phyloP scores from a whole-genome alignment of 2,329 filamentous ascomycete species.

The Cadophora gregata region DNA sequence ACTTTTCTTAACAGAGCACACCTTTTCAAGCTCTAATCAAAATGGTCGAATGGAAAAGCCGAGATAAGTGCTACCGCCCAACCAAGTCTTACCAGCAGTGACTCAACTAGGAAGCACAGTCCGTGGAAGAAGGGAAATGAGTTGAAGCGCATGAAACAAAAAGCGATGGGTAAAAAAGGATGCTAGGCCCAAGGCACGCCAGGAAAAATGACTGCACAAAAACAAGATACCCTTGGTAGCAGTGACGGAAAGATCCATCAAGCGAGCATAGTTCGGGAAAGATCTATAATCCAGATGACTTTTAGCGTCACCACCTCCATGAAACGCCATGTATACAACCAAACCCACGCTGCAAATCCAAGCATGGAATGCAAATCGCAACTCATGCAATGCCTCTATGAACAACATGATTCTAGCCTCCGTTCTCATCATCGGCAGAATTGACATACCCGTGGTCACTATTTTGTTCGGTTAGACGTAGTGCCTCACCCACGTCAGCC shows the following conservation, averaged over 20 bases:
- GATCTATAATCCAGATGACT: conserved; percentile 3
- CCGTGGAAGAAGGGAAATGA: too few relatives aligned
- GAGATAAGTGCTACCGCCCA: not conserved
- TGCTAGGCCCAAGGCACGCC: not conserved
- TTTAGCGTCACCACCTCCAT: conserved; percentile 3
- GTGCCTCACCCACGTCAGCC: conserved; percentile 80
- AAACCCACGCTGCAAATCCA: conserved; percentile 21
- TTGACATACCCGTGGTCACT: conserved; percentile 33
- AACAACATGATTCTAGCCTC: conserved; percentile 24
- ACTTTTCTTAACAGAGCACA: not conserved
- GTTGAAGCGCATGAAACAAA: too few relatives aligned
- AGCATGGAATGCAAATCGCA: conserved; percentile 1
- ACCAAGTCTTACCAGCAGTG: too few relatives aligned
- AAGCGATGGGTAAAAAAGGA: too few relatives aligned
- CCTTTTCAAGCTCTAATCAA: not conserved
- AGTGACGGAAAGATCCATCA: not conserved
- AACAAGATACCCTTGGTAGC: not conserved
- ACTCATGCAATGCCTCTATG: not conserved
- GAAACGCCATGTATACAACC: conserved; percentile 25
- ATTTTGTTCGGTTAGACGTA: conserved; percentile 79
- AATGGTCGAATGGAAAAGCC: not conserved
- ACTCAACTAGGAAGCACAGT: too few relatives aligned
- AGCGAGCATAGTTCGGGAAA: not conserved
- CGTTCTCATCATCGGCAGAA: conserved; percentile 35
- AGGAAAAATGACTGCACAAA: not conserved